Evolutionary conservation across 345 rosid genomes (phyloP).

Genomic region (Fremontodendron californicum): DNA sequence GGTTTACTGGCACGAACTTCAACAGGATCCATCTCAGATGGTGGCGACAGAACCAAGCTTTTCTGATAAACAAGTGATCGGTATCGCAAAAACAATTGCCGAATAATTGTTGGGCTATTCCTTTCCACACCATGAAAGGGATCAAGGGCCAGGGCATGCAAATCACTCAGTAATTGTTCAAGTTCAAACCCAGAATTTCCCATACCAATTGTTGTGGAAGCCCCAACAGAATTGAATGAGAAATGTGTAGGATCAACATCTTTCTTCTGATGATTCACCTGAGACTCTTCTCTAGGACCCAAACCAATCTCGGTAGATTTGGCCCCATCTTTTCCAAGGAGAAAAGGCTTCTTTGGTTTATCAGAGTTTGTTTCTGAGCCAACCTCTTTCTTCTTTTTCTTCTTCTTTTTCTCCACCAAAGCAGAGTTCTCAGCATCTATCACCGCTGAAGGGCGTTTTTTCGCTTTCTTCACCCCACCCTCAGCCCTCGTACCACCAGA

Average conservation of each 20-base stretch:
- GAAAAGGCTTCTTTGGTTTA: conserved; percentile 40
- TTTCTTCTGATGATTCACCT: conserved; percentile 36
- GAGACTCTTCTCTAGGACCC: conserved; percentile 30
- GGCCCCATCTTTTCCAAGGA: conserved; percentile 41
- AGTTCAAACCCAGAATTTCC: conserved; percentile 42
- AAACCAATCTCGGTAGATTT: conserved; percentile 36
- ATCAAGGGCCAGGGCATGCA: conserved; percentile 73
- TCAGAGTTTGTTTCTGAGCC: conserved; percentile 36
- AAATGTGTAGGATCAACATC: conserved; percentile 26
- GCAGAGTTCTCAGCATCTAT: conserved; percentile 35
- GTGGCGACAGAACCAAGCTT: conserved; percentile 58
- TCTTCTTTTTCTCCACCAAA: conserved; percentile 50
- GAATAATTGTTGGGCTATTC: conserved; percentile 38
- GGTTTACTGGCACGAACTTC: conserved; percentile 37
- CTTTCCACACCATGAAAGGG: conserved; percentile 61
- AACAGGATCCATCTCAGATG: conserved; percentile 40
- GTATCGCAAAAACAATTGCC: conserved; percentile 63
- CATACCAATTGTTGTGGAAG: conserved; percentile 16
- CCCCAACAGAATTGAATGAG: conserved; percentile 17
- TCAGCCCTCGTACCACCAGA: conserved; percentile 31
- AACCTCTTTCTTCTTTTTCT: conserved; percentile 63
- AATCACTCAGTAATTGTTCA: conserved; percentile 53
- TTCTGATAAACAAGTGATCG: conserved; percentile 75
- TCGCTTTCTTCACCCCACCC: conserved; percentile 48
- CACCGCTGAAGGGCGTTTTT: conserved; percentile 51